Evolutionary conservation across 768 basidiomycete species (phyloP), one percentile per base, ranked within the genome.

Genomic region (Tulasnella sp.): DNA sequence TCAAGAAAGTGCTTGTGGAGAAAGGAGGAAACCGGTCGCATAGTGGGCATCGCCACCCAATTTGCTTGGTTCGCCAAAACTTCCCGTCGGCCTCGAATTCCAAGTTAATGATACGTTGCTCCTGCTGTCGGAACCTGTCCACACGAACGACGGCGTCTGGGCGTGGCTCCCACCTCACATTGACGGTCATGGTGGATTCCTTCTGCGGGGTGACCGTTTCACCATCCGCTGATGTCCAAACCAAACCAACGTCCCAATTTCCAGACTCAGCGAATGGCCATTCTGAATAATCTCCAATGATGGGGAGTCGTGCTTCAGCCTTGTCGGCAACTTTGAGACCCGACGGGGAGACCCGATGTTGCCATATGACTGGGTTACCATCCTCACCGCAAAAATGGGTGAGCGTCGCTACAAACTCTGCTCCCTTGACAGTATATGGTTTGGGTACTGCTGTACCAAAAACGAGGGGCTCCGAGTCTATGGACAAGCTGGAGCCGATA

Each of bases 21-120:
- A 83, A 77, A 0, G 58, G 58, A 21, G 67, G 69, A 46, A 78
- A 71, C 8, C 77, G 53, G 34, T 71, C 69, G 62, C 81, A 83
- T n/a, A 82, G 61, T 0, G 81, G 80, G 61, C 81, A 83, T 37
- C 66, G 37, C 72, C 75, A 78, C 14, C 55, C 55, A 23, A 35
- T 5, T 19, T 45, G 42, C 34, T 45, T 34, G 12, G 42, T 48
- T 23, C 25, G 29, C 55, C 55, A 57, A 8, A 35, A 14, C 12
- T 57, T 11, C 3, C 48, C 55, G 19, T 46, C 21, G 42, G 14
- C 19, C 15, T 32, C 17, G 31, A 46, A 43, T 45, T 57, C 43
- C 17, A 49, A 17, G 48, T 9, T 6, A 17, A 49, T 49, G 17
- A 19, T 31, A 12, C 43, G 43, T 11, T 46, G n/a, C n/a, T 21